Evolutionary conservation across 495 filamentous ascomycete genomes (phyloP).

Genomic region (Emericellopsis terricola): DNA sequence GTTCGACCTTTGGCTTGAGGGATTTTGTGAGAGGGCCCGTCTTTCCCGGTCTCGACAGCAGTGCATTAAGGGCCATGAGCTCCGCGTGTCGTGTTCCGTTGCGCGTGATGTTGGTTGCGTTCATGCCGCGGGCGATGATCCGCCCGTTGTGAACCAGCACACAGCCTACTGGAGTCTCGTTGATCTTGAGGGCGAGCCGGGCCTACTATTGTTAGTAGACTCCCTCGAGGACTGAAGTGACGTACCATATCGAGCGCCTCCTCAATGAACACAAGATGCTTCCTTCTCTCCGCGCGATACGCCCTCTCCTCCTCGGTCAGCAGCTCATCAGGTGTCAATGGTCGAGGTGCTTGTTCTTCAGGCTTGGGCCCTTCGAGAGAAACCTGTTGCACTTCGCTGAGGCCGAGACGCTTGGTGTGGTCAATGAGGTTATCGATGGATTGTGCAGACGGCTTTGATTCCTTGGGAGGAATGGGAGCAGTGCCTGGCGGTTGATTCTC

Average conservation of each 20-base stretch:
- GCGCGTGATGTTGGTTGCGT: conserved; percentile 77
- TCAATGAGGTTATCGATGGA: no score
- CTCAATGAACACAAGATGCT: conserved; percentile 38
- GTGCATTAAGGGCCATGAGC: conserved; percentile 61
- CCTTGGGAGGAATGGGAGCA: no score
- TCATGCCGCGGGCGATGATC: conserved; percentile 79
- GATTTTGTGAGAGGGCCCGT: conserved; percentile 1
- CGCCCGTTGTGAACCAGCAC: conserved; percentile 61
- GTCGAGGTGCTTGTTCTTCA: no score
- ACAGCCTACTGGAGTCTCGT: conserved; percentile 93
- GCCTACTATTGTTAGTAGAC: conserved; percentile 30
- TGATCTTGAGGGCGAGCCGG: conserved; percentile 54
- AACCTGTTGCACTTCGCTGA: no score
- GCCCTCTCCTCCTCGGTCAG: conserved; percentile 13
- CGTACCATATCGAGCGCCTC: conserved; percentile 52
- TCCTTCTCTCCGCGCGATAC: conserved; percentile 1
- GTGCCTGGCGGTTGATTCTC: no score
- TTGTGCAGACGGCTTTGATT: no score
- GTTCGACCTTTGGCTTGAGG: conserved; percentile 9
- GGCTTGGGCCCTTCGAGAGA: no score
- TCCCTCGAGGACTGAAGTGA: not conserved
- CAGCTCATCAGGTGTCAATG: not conserved
- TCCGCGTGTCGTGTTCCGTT: conserved; percentile 90
- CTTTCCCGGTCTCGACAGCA: conserved; percentile 17
- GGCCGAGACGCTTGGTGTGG: no score